Conservation (phyloP, 768 basidiomycete species). For the Collybia nuda region DNA sequence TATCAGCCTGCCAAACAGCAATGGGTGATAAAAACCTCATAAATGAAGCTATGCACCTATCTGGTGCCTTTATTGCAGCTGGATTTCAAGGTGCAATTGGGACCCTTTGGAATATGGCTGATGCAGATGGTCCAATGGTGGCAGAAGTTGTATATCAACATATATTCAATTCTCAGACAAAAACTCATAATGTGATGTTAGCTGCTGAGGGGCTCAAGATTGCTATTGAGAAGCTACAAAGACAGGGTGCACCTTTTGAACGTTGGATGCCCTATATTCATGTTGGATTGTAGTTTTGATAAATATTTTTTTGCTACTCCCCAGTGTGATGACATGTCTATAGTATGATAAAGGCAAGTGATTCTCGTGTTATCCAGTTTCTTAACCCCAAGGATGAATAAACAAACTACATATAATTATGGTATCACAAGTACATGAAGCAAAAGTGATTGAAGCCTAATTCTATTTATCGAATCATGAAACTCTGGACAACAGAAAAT, state of each 20-base stretch:
- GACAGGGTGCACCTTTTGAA: too few relatives aligned
- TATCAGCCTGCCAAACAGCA: constrained; percentile 27
- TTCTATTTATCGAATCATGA: constrained; percentile 60
- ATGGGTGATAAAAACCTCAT: constrained; percentile 12
- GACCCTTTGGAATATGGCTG: constrained; percentile 18
- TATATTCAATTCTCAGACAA: constrained; percentile 2
- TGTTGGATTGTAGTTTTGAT: too few relatives aligned
- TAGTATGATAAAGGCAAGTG: too few relatives aligned
- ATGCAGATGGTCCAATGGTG: constrained; percentile 13
- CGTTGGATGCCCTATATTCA: too few relatives aligned
- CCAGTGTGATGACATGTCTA: too few relatives aligned
- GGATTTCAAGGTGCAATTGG: constrained; percentile 23
- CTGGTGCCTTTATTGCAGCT: constrained; percentile 23
- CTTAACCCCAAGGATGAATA: too few relatives aligned
- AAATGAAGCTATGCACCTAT: constrained; percentile 31
- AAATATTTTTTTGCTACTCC: too few relatives aligned
- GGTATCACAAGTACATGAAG: too few relatives aligned
- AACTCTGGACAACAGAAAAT: constrained; percentile 66
- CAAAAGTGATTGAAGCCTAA: too few relatives aligned
- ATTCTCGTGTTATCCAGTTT: too few relatives aligned
- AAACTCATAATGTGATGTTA: constrained; percentile 1
- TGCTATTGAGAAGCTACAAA: constrained; percentile 6
- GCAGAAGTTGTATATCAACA: constrained; percentile 9
- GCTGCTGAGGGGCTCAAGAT: constrained; percentile 12
- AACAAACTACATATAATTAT: too few relatives aligned